phyloP scores from a whole-genome alignment of 1,284 basidiomycete genomes.

The Marasmius fiardii region DNA sequence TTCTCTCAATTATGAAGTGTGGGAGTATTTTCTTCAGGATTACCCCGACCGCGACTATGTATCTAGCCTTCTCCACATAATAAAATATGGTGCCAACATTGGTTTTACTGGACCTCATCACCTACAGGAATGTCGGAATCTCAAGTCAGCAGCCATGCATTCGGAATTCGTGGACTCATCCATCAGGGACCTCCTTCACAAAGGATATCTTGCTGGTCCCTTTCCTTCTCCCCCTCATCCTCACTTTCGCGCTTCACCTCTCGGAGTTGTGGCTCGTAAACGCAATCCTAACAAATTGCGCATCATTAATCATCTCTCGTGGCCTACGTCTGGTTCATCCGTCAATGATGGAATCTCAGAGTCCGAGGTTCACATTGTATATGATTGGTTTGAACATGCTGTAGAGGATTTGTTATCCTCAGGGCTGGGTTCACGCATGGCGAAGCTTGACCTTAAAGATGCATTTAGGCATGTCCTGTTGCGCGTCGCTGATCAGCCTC shows the following conservation, averaged over 20 bases:
- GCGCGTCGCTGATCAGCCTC: slow-evolving; percentile 26
- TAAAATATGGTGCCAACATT: background rate
- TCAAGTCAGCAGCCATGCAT: background rate
- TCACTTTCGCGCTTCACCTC: background rate
- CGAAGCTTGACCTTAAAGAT: no score
- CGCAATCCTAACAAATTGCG: background rate
- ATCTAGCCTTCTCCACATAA: background rate
- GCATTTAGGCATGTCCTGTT: slow-evolving; percentile 36
- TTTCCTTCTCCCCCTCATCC: background rate
- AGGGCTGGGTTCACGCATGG: background rate
- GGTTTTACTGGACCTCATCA: background rate
- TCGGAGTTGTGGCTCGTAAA: background rate
- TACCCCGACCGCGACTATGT: no score
- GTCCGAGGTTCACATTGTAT: no score
- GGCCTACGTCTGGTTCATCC: background rate
- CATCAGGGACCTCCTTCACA: background rate
- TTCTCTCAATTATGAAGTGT: background rate
- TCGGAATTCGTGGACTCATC: slow-evolving; percentile 9
- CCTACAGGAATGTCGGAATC: background rate
- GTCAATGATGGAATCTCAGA: background rate
- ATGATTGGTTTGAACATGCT: background rate
- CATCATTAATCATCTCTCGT: background rate
- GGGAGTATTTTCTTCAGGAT: background rate
- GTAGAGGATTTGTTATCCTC: background rate
- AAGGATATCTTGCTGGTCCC: background rate